Base-by-base conservation (phyloP, 257 asterid species). In the Fraxinus anomala region DNA sequence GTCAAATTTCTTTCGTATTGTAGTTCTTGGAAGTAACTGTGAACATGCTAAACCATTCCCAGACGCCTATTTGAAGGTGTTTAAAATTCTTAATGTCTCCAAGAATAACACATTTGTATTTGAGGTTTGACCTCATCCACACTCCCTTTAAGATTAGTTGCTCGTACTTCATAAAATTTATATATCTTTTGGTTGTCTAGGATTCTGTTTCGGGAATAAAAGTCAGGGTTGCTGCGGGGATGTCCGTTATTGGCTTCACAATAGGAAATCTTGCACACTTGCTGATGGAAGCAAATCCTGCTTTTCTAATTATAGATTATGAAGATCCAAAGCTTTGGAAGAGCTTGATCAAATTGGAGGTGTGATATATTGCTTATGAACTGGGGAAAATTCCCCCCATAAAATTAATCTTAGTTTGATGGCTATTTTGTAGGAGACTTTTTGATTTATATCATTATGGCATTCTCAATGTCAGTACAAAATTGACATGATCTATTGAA, bases 11-110 rank as follows among this genome's bases (percentile, higher is more conserved):
- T 95, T 95, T 74, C 88, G 88, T 3, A 78, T 85, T 33, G 80
- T 95, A 44, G 85, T 95, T 40, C 75, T 95, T 80, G 99, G 98
- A 77, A 86, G 96, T 65, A 98, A 95, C 1, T 91, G 98, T 74
- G 93, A 88, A 47, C 96, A 28, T 76, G 87, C 98, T 73, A 92
- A 95, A 83, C 99, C 99, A 67, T 87, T 74, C 80, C 99, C 99
- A 4, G 97, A 95, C 80, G 92, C 99, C 63, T 95, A 92, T 85
- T 80, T 95, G 73, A 95, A 92, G 89, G 99, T 93, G 23, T 96
- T 95, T 69, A 96, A 90, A 72, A 74, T 89, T 28, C 99, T 95
- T 54, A 85, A 89, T 49, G 96, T 92, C 85, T 89, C 98, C 0
- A 93, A 90, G 81, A 97, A 93, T 67, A 97, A 96, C 87, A 76